These are phyloP conservation scores for Apiospora rasikravindrae DNA, from an alignment of 2,329 filamentous ascomycete species.

Conservation along the genomic window DNA sequence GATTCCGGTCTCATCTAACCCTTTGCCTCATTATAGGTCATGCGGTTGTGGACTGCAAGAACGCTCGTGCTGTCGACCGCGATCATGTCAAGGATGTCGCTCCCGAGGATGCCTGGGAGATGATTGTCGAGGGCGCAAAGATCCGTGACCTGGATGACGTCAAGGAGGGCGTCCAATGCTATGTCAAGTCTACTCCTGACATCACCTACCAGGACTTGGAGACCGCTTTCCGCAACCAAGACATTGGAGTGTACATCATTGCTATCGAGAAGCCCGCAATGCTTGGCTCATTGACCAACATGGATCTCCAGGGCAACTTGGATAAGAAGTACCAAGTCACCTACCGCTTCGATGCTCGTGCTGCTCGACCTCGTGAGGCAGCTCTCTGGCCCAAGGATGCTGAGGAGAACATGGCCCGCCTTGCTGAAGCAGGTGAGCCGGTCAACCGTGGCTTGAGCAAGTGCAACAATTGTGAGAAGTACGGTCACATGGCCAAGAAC, in stretches of 20 bases:
- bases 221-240: conserved; percentile 58
- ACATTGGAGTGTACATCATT: conserved; percentile 65
- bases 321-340: conserved; percentile 68
- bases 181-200: conserved; percentile 64
- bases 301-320: conserved; percentile 73
- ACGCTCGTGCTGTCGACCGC: conserved; percentile 63
- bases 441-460: conserved; percentile 63
- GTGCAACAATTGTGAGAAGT: conserved; percentile 67
- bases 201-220: conserved; percentile 67
- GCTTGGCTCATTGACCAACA: conserved; percentile 65
- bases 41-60: conserved; percentile 59
- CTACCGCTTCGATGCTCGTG: conserved; percentile 64
- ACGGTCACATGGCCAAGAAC: conserved; percentile 65
- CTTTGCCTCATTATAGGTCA: conserved; percentile 53
- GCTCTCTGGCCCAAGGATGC: conserved; percentile 63
- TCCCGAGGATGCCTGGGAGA: conserved; percentile 63
- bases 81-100: conserved; percentile 52
- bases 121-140: conserved; percentile 56
- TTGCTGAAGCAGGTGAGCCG: conserved; percentile 69
- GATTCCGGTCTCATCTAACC: neutral
- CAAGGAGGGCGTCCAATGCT: conserved; percentile 64
- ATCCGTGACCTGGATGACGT: conserved; percentile 66
- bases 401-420: conserved; percentile 66
- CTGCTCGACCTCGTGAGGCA: conserved; percentile 62
- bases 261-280: conserved; percentile 63